These are phyloP conservation scores for Inonotus obliquus DNA, from an alignment of 1,284 basidiomycete genomes.

Conservation along the genomic window DNA sequence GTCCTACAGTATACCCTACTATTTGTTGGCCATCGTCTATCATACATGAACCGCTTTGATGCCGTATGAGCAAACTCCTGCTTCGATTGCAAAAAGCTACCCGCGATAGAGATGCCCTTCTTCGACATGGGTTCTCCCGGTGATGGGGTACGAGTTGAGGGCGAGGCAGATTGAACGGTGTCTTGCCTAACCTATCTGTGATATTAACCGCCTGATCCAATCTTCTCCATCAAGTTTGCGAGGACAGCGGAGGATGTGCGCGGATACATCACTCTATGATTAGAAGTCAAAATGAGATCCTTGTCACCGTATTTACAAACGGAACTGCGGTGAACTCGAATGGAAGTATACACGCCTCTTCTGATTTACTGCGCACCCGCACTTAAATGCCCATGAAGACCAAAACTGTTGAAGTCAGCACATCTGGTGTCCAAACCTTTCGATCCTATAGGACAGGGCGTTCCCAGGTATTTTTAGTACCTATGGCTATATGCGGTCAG, in stretches of 20 bases:
- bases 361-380: slow-evolving; percentile 36
- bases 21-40: neutral
- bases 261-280: slow-evolving; percentile 39
- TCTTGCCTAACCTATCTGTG: slow-evolving; percentile 38
- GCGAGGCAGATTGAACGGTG: slow-evolving; percentile 42
- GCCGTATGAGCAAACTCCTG: slow-evolving; percentile 39
- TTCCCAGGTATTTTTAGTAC: no score
- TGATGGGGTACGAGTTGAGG: slow-evolving; percentile 34
- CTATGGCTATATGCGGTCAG: slow-evolving; percentile 32
- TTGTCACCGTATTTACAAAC: slow-evolving; percentile 33
- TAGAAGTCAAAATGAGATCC: slow-evolving; percentile 37
- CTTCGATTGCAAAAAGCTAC: slow-evolving; percentile 29
- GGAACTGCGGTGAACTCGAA: slow-evolving; percentile 41
- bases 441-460: slow-evolving; percentile 35
- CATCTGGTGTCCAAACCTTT: slow-evolving; percentile 38
- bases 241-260: slow-evolving; percentile 32
- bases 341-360: slow-evolving; percentile 41
- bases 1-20: slow-evolving; percentile 4
- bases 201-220: slow-evolving; percentile 34
- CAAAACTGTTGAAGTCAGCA: slow-evolving; percentile 28
- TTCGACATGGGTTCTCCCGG: slow-evolving; percentile 43
- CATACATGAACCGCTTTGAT: slow-evolving; percentile 33
- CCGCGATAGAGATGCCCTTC: slow-evolving; percentile 31
- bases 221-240: slow-evolving; percentile 32
- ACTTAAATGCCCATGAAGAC: slow-evolving; percentile 44